A percentile compares a stretch with the other conserved stretches of the same genome.
Conservation (phyloP, 306 rosid genomes). For the Mimosa bimucronata region DNA sequence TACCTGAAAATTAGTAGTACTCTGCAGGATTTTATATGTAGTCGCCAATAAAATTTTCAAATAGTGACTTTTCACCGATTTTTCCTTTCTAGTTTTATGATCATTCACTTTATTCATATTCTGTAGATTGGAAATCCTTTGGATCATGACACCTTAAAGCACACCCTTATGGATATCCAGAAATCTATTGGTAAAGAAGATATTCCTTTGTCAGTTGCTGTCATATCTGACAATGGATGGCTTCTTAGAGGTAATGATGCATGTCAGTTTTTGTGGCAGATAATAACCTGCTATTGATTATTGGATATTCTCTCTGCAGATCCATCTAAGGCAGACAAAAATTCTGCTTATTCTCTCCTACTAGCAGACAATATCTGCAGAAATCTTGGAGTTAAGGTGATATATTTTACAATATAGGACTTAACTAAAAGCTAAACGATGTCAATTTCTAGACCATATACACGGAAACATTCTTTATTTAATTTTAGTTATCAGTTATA, state of each 20-base stretch:
- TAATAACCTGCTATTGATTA: constrained; percentile 42
- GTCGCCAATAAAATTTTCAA: no score
- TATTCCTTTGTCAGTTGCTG: constrained; percentile 75
- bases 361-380: constrained; percentile 86
- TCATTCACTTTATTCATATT: constrained; percentile 24
- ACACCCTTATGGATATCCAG: constrained; percentile 68
- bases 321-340: constrained; percentile 84
- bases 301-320: constrained; percentile 62
- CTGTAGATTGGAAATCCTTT: constrained; percentile 84
- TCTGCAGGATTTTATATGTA: no score
- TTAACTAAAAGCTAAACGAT: no score
- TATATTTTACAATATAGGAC: not conserved
- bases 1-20: not conserved
- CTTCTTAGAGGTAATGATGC: constrained; percentile 74
- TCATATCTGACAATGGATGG: constrained; percentile 87
- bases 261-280: constrained; percentile 26
- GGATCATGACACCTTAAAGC: constrained; percentile 78
- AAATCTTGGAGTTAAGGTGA: constrained; percentile 82
- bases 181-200: constrained; percentile 53
- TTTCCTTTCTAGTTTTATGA: constrained; percentile 29
- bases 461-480: constrained; percentile 10
- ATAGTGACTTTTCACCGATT: not conserved
- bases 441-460: not conserved
- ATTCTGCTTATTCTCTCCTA: constrained; percentile 83
- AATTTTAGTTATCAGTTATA: not conserved